Evolutionary conservation across 306 rosid species (phyloP), one percentile per base, ranked within the genome.

Genomic region (Cucurbita moschata): DNA sequence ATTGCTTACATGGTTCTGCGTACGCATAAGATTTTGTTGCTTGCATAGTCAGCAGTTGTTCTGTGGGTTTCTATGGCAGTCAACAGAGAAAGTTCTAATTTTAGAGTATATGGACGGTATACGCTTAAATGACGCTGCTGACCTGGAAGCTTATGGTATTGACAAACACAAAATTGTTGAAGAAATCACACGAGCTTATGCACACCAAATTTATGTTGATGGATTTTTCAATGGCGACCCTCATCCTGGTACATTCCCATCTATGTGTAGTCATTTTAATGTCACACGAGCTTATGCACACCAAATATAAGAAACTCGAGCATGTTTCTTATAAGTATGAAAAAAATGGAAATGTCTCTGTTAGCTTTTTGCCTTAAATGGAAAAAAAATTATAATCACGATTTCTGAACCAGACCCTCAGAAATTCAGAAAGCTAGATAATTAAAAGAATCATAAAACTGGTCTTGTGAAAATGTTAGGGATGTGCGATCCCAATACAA

Each of bases 141-240:
- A 86, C 16, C 81, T 91, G 42, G 96, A 91, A 72, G 96, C 87
- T 74, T 83, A 77, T 85, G 92, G 92, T 72, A 86, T 95, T 44
- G n/a, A 95, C 84, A 95, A 91, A 77, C 96, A 91, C 81, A 88
- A 82, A 72, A 71, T 89, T 76, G 85, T 95, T 76, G 97, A 95
- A 87, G 97, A 95, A 85, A 95, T 95, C 73, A 91, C 99, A 75
- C 90, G 99, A 42, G 99, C 99, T 60, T 95, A 95, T 76, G 95
- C 97, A 53, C 99, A 91, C 79, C 99, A 95, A 84, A 95, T 95
- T 80, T 95, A 89, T 80, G 78, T 91, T 76, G 99, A 95, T 86
- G 99, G 99, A 43, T 89, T 95, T 84, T 95, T 95, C 76, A 95
- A 95, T 46, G 97, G 99, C 77, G 99, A 95, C 76, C 99, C 99